These are phyloP conservation scores for Adansonia rubrostipa DNA, from an alignment of 441 rosid genomes.

Conservation along the genomic window DNA sequence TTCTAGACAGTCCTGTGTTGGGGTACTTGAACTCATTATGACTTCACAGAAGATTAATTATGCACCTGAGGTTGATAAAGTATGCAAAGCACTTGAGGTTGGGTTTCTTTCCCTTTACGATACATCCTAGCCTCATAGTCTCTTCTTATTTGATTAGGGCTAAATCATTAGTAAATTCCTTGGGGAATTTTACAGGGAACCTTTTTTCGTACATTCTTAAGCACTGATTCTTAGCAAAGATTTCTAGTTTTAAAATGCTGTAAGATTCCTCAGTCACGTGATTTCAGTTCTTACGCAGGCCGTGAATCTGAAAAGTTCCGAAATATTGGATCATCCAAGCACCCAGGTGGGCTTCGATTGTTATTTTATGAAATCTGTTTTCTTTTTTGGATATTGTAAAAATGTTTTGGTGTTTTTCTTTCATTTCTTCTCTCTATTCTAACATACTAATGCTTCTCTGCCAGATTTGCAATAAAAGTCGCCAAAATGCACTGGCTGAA, in stretches of 20 bases:
- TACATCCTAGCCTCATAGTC: not conserved
- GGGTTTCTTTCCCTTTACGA: slow-evolving; percentile 37
- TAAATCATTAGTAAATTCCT: not conserved
- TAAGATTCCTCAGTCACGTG: slow-evolving; percentile 39
- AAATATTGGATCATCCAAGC: slow-evolving; percentile 68
- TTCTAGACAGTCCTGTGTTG: slow-evolving; percentile 76
- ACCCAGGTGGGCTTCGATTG: slow-evolving; percentile 59
- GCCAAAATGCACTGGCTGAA: slow-evolving; percentile 84
- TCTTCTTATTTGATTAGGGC: not conserved
- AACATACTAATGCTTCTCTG: slow-evolving; percentile 50
- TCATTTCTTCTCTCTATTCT: slow-evolving; percentile 46
- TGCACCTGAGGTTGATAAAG: slow-evolving; percentile 94
- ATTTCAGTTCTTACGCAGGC: slow-evolving; percentile 70
- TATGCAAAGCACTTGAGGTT: slow-evolving; percentile 99
- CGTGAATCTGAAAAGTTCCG: slow-evolving; percentile 85
- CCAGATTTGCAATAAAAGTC: slow-evolving; percentile 77
- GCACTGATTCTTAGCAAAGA: not conserved
- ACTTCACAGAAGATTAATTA: slow-evolving; percentile 85
- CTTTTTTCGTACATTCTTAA: not conserved
- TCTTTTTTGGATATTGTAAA: slow-evolving; percentile 31
- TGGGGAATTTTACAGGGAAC: not conserved
- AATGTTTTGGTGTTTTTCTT: slow-evolving; percentile 35
- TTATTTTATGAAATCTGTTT: slow-evolving; percentile 17
- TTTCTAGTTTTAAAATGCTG: slow-evolving; percentile 4
- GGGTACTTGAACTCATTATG: slow-evolving; percentile 88